Base-by-base conservation (phyloP, 192 early-diverging fungal genomes). In the Gonapodya sp. region DNA sequence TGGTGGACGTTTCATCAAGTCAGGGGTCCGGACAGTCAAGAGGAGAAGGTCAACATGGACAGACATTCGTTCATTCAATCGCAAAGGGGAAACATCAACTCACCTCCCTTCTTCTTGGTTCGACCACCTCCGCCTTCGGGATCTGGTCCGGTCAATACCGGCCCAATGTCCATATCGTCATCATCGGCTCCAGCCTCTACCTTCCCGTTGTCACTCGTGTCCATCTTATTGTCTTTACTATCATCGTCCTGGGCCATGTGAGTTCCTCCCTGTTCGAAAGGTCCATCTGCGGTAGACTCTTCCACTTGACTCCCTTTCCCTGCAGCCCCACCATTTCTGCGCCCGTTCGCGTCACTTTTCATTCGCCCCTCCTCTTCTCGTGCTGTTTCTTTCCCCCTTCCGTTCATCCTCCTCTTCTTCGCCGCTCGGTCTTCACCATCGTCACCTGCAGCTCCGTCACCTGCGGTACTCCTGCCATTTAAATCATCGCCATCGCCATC, bases 231-330 rank as follows among this genome's bases (percentile, higher is more conserved):
- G 1, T 86, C 35, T 34, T 82, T 64, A 35, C 72, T 73, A 32
- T 83, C 83, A 83, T 87, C 18, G 91, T 91, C 80, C 89, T 91
- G 82, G 90, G 90, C 14, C 88, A 91, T 46, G 85, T 91, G 46
- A 36, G 88, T 32, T 87, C 90, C n/a, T n/a, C n/a, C n/a, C n/a
- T n/a, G n/a, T n/a, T n/a, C n/a, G n/a, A n/a, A n/a, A n/a, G n/a
- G n/a, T n/a, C n/a, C n/a, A n/a, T n/a, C n/a, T n/a, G n/a, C n/a
- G n/a, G n/a, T n/a, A n/a, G n/a, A 64, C 8, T 64, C 46, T 64
- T 64, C 46, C 24, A 16, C 24, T 64, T 8, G 46, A 8, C 8
- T 64, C 46, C 46, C 46, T 8, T 64, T 64, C 8, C 24, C n/a
- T n/a, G n/a, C n/a, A n/a, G n/a, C n/a, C n/a, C n/a, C n/a, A n/a